A percentile compares a stretch with the other conserved stretches of the same genome.
Conservation (phyloP, 305 asterid genomes). For the Solanum aculeatissimum region DNA sequence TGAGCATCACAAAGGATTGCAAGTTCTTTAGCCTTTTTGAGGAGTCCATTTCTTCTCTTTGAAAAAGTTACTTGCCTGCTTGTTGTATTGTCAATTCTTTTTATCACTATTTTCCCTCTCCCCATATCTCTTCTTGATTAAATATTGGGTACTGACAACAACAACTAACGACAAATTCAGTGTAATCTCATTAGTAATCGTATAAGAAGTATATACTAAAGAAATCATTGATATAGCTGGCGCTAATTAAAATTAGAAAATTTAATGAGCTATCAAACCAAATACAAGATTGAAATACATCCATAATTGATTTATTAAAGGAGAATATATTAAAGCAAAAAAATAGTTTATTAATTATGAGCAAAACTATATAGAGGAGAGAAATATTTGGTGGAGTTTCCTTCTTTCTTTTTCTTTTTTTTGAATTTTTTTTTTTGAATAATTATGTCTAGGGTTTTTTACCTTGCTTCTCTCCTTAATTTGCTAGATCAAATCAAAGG, state of each 20-base stretch:
- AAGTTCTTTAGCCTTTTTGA: conserved; percentile 1
- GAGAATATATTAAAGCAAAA: not conserved
- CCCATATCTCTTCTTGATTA: not conserved
- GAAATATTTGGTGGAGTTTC: not conserved
- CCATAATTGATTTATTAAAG: not conserved
- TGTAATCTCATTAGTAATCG: not conserved
- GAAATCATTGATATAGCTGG: not conserved
- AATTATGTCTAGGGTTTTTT: not conserved
- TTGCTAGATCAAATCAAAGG: not conserved
- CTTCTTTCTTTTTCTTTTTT: too few relatives aligned
- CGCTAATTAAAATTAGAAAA: not conserved
- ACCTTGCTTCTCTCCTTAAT: not conserved
- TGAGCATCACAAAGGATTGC: conserved; percentile 6
- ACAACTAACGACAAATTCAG: not conserved
- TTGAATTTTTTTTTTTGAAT: too few relatives aligned
- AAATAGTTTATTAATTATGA: not conserved
- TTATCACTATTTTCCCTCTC: conserved; percentile 1
- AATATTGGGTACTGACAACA: not conserved
- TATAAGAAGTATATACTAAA: not conserved
- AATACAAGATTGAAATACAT: not conserved
- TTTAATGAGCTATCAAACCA: not conserved
- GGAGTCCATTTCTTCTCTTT: conserved; percentile 6
- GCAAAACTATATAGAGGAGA: not conserved
- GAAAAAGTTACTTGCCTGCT: conserved; percentile 7
- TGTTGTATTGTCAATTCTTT: conserved; percentile 3